These are phyloP conservation scores for Podospora pseudopauciseta DNA, from an alignment of 495 filamentous ascomycete species.

Conservation along the genomic window DNA sequence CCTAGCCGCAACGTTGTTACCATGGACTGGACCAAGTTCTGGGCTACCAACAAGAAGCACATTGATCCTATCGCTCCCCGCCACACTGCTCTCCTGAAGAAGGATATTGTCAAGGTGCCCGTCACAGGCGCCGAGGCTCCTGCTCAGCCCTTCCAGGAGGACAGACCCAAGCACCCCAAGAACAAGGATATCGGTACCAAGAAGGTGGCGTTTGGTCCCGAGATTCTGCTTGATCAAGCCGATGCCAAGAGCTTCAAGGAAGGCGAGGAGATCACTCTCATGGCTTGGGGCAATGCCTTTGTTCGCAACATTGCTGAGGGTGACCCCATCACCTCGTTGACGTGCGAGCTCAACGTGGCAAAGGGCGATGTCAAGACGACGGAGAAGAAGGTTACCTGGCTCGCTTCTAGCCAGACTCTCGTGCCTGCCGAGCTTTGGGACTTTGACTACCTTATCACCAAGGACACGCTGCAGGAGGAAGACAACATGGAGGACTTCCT, in stretches of 20 bases:
- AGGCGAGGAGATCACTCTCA: slow-evolving; percentile 89
- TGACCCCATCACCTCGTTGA: slow-evolving; percentile 60
- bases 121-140: slow-evolving; percentile 62
- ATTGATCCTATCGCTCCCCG: slow-evolving; percentile 85
- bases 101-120: slow-evolving; percentile 63
- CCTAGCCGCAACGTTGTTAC: slow-evolving; percentile 34
- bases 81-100: slow-evolving; percentile 72
- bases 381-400: slow-evolving; percentile 94
- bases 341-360: slow-evolving; percentile 70
- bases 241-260: slow-evolving; percentile 78
- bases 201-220: slow-evolving; percentile 70
- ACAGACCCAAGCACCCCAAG: slow-evolving; percentile 83
- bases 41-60: slow-evolving; percentile 93
- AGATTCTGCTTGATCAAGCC: slow-evolving; percentile 76
- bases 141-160: slow-evolving; percentile 59
- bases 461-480: slow-evolving; percentile 81
- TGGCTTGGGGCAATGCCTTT: slow-evolving; percentile 94
- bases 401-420: slow-evolving; percentile 68
- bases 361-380: slow-evolving; percentile 88
- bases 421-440: slow-evolving; percentile 82
- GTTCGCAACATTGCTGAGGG: slow-evolving; percentile 57
- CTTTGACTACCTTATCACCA: slow-evolving; percentile 89
- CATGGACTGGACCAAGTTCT: slow-evolving; percentile 88
- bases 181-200: slow-evolving; percentile 79
- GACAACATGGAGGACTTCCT: slow-evolving; percentile 79